phyloP scores from a whole-genome alignment of 1,284 basidiomycete species.

The Moesziomyces antarcticus region DNA sequence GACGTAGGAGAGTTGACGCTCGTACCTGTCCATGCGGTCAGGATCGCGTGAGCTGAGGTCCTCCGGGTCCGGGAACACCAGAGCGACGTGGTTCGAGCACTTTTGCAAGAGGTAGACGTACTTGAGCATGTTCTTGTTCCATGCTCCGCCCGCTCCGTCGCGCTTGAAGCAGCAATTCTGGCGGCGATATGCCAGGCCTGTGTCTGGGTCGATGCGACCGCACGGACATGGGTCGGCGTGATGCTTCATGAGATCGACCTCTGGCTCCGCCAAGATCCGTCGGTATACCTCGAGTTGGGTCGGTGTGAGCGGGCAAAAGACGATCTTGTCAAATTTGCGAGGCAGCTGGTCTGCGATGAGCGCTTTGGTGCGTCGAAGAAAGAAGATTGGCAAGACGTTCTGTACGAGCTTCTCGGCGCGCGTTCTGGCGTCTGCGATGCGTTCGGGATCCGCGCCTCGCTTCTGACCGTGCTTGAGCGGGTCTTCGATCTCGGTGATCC shows the following conservation, averaged over 20 bases:
- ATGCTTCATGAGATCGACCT: constrained; percentile 76
- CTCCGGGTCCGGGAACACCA: constrained; percentile 78
- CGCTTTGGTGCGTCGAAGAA: constrained; percentile 82
- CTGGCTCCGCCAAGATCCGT: constrained; percentile 74
- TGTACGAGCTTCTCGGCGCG: constrained; percentile 72
- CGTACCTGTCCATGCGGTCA: constrained; percentile 49
- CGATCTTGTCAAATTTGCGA: constrained; percentile 83
- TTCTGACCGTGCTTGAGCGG: constrained; percentile 76
- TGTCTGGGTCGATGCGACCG: constrained; percentile 69
- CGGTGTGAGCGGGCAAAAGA: constrained; percentile 82
- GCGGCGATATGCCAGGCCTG: constrained; percentile 43
- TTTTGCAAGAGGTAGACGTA: constrained; percentile 83
- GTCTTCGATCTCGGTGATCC: constrained; percentile 40
- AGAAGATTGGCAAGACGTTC: constrained; percentile 78
- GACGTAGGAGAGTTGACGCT: constrained; percentile 56
- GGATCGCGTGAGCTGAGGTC: constrained; percentile 27
- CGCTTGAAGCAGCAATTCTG: constrained; percentile 71
- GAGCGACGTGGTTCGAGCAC: constrained; percentile 82
- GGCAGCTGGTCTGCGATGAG: constrained; percentile 84
- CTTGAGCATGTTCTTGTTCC: constrained; percentile 71
- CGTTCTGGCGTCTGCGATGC: constrained; percentile 71
- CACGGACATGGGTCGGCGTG: constrained; percentile 80
- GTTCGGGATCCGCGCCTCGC: constrained; percentile 73
- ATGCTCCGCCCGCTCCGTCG: constrained; percentile 72
- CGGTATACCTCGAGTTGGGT: constrained; percentile 79